phyloP scores from a whole-genome alignment of 1,284 basidiomycete species.

The Rugosomyces carneus region DNA sequence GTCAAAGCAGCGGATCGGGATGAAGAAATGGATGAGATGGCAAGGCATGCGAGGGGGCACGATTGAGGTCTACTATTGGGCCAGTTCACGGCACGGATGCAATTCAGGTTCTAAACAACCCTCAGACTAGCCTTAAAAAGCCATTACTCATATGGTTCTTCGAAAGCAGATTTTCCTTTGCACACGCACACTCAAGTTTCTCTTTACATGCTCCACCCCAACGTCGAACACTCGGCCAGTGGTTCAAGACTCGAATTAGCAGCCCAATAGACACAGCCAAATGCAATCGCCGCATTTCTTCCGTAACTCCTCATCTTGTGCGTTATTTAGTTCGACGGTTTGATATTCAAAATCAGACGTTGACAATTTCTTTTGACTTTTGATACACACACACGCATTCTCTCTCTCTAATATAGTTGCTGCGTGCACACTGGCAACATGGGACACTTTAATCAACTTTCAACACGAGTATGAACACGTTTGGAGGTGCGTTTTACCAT shows the following conservation, averaged over 20 bases:
- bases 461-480: conserved; percentile 5
- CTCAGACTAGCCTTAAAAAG: not conserved
- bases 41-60: no score
- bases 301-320: not conserved
- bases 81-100: not conserved
- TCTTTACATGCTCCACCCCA: no score
- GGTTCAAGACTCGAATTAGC: no score
- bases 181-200: no score
- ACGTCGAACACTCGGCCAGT: no score
- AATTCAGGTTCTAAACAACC: no score
- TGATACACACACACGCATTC: no score
- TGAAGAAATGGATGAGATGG: no score
- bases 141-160: not conserved
- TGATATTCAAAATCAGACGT: not conserved
- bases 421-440: conserved; percentile 1
- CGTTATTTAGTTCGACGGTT: not conserved
- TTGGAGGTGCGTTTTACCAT: conserved; percentile 5
- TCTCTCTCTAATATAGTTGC: not conserved
- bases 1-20: no score
- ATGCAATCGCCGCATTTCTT: conserved; percentile 1
- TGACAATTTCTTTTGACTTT: not conserved
- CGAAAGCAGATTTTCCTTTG: no score
- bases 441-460: conserved; percentile 6
- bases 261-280: no score
- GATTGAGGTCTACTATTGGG: no score